Conservation (phyloP, 2,329 filamentous ascomycete species). For the Nigrograna mackinnonii region DNA sequence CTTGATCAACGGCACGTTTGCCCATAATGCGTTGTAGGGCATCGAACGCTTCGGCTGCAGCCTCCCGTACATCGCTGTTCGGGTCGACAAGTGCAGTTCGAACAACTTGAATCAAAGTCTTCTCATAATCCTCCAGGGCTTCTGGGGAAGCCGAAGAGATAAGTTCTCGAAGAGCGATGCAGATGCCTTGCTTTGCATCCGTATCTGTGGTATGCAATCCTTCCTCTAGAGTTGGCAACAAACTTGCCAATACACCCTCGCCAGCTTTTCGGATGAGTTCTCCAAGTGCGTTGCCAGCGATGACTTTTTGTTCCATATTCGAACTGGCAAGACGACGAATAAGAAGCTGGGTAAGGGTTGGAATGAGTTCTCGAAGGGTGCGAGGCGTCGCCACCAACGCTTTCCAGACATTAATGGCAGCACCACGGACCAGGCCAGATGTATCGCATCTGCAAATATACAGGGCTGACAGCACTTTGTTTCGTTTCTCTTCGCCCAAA, state of each 20-base stretch:
- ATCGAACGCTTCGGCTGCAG: conserved; percentile 96
- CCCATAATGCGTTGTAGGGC: conserved; percentile 90
- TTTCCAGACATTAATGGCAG: conserved; percentile 95
- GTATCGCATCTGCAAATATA: conserved; percentile 99
- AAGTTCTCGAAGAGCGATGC: conserved; percentile 91
- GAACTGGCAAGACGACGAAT: conserved; percentile 92
- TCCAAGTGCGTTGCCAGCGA: conserved; percentile 94
- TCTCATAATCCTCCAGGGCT: conserved; percentile 90
- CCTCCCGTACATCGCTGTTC: conserved; percentile 87
- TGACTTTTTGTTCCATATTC: conserved; percentile 98
- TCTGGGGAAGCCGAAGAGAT: conserved; percentile 88
- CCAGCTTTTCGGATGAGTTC: conserved; percentile 97
- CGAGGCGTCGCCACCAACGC: conserved; percentile 88
- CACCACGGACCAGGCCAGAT: conserved; percentile 83
- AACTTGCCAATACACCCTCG: conserved; percentile 83
- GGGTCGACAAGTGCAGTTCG: conserved; percentile 89
- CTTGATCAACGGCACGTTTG: conserved; percentile 93
- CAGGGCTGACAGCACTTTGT: conserved; percentile 94
- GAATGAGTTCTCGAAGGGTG: conserved; percentile 92
- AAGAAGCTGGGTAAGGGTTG: conserved; percentile 91
- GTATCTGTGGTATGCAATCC: conserved; percentile 88
- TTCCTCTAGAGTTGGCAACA: conserved; percentile 90
- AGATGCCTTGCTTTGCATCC: conserved; percentile 95
- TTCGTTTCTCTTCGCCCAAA: conserved; percentile 92
- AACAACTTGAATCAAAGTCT: conserved; percentile 91